Evolutionary conservation across 768 basidiomycete species (phyloP).

Genomic region (Mycena capillaripes): DNA sequence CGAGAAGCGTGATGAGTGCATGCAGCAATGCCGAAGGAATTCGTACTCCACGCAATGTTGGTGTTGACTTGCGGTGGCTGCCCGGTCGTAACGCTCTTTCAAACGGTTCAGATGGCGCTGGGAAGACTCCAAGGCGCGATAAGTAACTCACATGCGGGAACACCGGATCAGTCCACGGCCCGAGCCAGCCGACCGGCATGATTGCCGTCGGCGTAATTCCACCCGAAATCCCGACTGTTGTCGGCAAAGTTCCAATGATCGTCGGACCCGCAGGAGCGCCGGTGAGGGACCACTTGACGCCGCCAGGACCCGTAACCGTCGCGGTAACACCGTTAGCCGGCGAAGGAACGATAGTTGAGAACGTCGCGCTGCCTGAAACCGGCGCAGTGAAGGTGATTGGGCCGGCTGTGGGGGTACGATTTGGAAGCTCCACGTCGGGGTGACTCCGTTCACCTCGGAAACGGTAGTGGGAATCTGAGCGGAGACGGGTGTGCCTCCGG

Average conservation of each 20-base stretch:
- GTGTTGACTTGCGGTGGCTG: constrained; percentile 9
- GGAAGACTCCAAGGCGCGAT: no score
- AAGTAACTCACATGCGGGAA: constrained; percentile 5
- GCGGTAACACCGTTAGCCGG: background rate
- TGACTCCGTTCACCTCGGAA: background rate
- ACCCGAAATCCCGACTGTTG: constrained; percentile 2
- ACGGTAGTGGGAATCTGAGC: background rate
- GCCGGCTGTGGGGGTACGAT: constrained; percentile 11
- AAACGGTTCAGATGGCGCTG: no score
- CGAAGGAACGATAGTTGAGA: constrained; percentile 10
- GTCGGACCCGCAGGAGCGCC: background rate
- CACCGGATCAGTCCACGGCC: constrained; percentile 9
- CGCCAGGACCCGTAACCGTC: constrained; percentile 12
- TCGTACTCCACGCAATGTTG: constrained; percentile 19
- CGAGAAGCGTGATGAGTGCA: background rate
- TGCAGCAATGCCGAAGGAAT: background rate
- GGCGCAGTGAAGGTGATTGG: constrained; percentile 23
- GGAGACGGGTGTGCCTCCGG: constrained; percentile 16
- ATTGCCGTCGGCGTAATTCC: constrained; percentile 8
- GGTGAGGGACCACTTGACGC: background rate
- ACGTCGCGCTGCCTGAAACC: background rate
- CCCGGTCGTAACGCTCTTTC: constrained; percentile 7
- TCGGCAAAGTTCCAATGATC: constrained; percentile 2
- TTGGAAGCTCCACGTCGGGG: constrained; percentile 16
- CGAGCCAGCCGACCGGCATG: constrained; percentile 6